Percentiles rank a stretch among this genome's conserved stretches.
Evolutionary conservation across 1,139 yeast genomes (phyloP).

Genomic region (Suhomyces bokatorum): DNA sequence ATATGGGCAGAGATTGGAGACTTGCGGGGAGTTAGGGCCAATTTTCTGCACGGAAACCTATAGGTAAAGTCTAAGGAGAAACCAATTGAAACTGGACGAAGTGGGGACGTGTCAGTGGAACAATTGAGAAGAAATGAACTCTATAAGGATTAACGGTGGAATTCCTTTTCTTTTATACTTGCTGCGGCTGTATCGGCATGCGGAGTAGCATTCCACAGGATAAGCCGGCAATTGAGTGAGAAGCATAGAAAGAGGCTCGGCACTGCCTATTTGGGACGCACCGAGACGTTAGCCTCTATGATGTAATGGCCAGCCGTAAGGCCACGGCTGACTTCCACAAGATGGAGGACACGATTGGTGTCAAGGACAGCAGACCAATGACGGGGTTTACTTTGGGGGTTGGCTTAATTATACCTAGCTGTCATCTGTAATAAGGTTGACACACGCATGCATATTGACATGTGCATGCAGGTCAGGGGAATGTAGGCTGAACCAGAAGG

Average conservation of each 20-base stretch:
- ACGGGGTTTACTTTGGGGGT: no score
- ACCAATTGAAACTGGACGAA: no score
- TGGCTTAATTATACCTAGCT: no score
- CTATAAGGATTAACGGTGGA: not conserved
- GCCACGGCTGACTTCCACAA: not conserved
- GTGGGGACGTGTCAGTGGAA: not conserved
- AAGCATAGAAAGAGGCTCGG: not conserved
- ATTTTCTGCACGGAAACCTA: no score
- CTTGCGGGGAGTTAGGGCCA: no score
- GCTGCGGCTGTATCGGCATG: constrained; percentile 6
- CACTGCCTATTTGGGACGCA: not conserved
- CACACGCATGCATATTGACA: not conserved
- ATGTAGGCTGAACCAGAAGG: not conserved
- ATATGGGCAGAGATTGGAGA: no score
- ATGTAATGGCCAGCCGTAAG: not conserved
- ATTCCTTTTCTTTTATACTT: constrained; percentile 3
- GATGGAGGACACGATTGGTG: no score
- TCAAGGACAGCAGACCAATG: not conserved
- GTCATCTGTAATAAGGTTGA: not conserved
- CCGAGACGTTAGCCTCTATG: constrained; percentile 1
- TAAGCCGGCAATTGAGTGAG: not conserved
- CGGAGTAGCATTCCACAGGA: constrained; percentile 3
- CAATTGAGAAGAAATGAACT: constrained; percentile 1
- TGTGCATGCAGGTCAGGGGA: not conserved
- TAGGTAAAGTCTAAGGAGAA: no score